Conservation (phyloP, 2,329 filamentous ascomycete genomes). For the Ophiostoma australiae region DNA sequence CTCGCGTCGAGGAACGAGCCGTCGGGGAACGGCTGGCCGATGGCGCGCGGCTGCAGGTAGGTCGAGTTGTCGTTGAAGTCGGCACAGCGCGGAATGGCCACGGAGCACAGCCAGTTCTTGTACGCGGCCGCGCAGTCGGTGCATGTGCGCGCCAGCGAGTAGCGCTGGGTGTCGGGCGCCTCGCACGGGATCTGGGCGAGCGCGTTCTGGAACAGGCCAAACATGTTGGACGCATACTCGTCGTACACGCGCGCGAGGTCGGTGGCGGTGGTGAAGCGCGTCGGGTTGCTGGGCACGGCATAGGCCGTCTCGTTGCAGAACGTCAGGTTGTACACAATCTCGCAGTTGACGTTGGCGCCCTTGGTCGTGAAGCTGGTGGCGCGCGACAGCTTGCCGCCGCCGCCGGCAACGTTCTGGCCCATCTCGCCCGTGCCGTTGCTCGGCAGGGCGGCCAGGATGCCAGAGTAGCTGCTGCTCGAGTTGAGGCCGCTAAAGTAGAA, state of each 20-base stretch:
- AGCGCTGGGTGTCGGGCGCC: conserved; percentile 64
- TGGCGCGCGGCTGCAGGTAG: conserved; percentile 65
- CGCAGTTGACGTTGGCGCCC: conserved; percentile 61
- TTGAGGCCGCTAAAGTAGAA: conserved; percentile 79
- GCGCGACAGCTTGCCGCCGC: conserved; percentile 72
- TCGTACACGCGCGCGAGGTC: conserved; percentile 73
- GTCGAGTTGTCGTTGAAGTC: conserved; percentile 57
- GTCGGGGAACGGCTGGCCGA: conserved; percentile 65
- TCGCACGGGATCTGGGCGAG: conserved; percentile 84
- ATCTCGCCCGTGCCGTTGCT: conserved; percentile 49
- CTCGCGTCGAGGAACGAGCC: conserved; percentile 43
- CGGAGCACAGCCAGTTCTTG: conserved; percentile 91
- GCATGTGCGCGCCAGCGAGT: conserved; percentile 76
- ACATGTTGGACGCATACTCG: conserved; percentile 62
- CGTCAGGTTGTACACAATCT: conserved; percentile 76
- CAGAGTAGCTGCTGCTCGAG: conserved; percentile 64
- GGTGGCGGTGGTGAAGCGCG: conserved; percentile 54
- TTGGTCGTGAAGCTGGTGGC: conserved; percentile 73
- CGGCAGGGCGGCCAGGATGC: conserved; percentile 68
- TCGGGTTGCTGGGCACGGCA: conserved; percentile 76
- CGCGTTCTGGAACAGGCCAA: conserved; percentile 72
- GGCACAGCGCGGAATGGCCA: conserved; percentile 86
- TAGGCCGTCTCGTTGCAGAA: conserved; percentile 90
- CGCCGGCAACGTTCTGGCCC: conserved; percentile 47
- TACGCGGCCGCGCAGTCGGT: conserved; percentile 72